Evolutionary conservation across 2,329 filamentous ascomycete species (phyloP).

Genomic region (Xylaria sp.): DNA sequence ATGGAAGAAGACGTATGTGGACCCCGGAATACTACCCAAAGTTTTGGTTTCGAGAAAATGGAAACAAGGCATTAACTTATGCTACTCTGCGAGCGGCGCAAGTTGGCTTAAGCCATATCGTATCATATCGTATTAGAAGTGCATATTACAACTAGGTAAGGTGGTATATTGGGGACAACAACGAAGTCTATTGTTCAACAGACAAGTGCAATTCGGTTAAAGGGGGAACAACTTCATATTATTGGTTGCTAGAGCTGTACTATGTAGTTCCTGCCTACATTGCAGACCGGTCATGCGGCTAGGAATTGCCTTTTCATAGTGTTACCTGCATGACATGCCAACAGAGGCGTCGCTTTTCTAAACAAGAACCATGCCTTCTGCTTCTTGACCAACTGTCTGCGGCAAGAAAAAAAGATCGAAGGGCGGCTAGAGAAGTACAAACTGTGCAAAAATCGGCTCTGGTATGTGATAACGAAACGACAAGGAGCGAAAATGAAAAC

Average conservation of each 20-base stretch:
- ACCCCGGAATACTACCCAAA: neutral
- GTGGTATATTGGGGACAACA: neutral
- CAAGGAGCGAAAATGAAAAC: neutral
- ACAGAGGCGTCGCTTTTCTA: neutral
- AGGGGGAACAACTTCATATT: neutral
- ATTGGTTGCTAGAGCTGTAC: neutral
- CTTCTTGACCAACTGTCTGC: neutral
- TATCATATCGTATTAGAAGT: no score
- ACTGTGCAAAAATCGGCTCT: neutral
- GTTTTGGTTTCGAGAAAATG: neutral
- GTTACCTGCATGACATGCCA: neutral
- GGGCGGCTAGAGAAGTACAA: neutral
- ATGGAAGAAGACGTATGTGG: neutral
- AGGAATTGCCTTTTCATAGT: neutral
- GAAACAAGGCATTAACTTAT: slow-evolving; percentile 3
- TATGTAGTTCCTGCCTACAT: neutral
- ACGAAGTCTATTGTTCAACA: neutral
- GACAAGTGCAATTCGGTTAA: neutral
- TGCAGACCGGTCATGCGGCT: neutral
- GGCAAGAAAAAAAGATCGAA: neutral
- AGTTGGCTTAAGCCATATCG: neutral
- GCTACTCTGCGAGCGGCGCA: no score
- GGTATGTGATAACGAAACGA: no score
- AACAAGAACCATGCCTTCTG: neutral
- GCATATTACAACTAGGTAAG: neutral